Conservation (phyloP, 768 basidiomycete species). For the Termitomyces sp. region DNA sequence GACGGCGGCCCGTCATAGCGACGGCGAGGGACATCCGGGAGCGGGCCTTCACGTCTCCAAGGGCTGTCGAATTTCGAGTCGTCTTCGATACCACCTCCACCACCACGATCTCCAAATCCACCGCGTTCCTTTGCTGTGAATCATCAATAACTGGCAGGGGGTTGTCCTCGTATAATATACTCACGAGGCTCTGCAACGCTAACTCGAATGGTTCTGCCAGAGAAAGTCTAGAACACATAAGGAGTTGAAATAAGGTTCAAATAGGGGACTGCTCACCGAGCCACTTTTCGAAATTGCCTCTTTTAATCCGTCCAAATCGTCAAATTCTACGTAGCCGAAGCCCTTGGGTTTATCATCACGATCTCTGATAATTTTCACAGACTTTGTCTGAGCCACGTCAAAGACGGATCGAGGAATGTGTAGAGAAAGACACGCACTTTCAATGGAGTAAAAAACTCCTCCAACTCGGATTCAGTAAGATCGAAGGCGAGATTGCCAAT, state of each 20-base stretch:
- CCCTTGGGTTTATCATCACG: constrained; percentile 95
- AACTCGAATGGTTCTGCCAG: constrained; percentile 79
- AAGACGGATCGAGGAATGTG: not conserved
- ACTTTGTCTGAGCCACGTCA: constrained; percentile 52
- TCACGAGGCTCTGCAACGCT: constrained; percentile 96
- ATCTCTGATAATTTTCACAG: constrained; percentile 90
- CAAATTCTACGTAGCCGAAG: constrained; percentile 96
- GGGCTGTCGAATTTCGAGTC: constrained; percentile 78
- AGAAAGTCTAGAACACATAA: constrained; percentile 46
- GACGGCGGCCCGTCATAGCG: constrained; percentile 56
- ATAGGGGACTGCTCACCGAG: constrained; percentile 40
- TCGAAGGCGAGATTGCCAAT: constrained; percentile 96
- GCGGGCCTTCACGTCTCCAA: constrained; percentile 87
- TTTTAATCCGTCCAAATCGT: constrained; percentile 81
- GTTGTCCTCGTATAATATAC: constrained; percentile 27
- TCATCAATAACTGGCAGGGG: constrained; percentile 8
- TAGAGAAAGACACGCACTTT: constrained; percentile 39
- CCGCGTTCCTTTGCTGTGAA: constrained; percentile 70
- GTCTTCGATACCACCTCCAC: constrained; percentile 48
- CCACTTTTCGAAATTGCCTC: constrained; percentile 74
- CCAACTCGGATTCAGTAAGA: constrained; percentile 78
- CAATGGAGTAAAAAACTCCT: constrained; percentile 68
- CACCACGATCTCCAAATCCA: constrained; percentile 37
- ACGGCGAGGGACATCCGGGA: constrained; percentile 67
- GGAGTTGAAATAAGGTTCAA: not conserved